Base-by-base conservation (phyloP, 805 yeast genomes). In the Candida gorgasii region DNA sequence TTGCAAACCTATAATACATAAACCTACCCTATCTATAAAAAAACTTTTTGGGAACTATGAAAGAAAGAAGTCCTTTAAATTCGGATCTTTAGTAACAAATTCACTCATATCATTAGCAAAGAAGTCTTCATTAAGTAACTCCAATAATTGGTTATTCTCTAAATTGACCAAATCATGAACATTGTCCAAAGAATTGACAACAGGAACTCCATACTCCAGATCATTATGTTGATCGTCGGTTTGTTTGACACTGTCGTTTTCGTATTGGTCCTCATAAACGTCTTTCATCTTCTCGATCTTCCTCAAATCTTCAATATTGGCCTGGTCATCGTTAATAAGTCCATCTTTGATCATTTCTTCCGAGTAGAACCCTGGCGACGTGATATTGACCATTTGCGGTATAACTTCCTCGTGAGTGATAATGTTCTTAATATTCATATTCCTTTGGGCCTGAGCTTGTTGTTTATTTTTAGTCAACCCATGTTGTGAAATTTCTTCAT, bases 61-160 rank as follows among this genome's bases (percentile, higher is more conserved):
- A n/a, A n/a, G n/a, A 15, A 31, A 40, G 19, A 30, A 31, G 16
- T 13, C 38, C 22, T 28, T 33, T n/a, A 34, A 19, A 30, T 9
- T 24, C 12, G 36, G 45, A 15, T 38, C 43, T 15, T 28, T 36
- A 15, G 19, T 24, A 7, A 43, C 36, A 18, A 28, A 34, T 3
- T 34, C 43, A 22, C 36, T 39, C 24, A 39, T 16, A 16, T 40
- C 32, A 7, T 43, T 27, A 12, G 14, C 12, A 19, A 33, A 33
- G 14, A 43, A 20, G 22, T 35, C 37, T 5, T 32, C 34, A 18
- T 28, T 40, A 16, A 44, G 24, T 13, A 40, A 17, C 17, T 23
- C 20, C 13, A 39, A 26, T 8, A 42, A 24, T 11, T 27, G 26
- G 12, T 24, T 38, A 16, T 30, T 42, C 17, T 37, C 43, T 2